Conservation (phyloP, 1,284 basidiomycete genomes). For the Porodaedalea pini region DNA sequence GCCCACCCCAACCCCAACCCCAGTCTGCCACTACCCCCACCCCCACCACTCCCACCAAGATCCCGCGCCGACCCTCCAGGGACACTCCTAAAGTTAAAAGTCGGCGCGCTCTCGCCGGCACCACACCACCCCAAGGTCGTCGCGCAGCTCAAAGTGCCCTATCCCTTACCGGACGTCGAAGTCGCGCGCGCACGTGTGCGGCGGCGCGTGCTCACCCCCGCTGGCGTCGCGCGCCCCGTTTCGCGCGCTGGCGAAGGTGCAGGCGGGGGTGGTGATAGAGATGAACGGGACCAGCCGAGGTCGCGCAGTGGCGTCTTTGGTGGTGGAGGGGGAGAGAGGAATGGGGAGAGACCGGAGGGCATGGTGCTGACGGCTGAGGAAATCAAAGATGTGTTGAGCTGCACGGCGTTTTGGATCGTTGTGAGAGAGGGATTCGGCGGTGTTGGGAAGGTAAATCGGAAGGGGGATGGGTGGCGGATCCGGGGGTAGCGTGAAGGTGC, state of each 20-base stretch:
- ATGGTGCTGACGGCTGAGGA: constrained; percentile 82
- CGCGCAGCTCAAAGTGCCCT: constrained; percentile 85
- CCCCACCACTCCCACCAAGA: too few species aligned
- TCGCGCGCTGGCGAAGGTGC: constrained; percentile 22
- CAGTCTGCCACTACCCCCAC: background rate
- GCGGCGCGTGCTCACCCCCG: constrained; percentile 44
- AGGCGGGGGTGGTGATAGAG: constrained; percentile 7
- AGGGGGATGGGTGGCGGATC: constrained; percentile 75
- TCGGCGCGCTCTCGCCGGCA: constrained; percentile 84
- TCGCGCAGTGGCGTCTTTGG: constrained; percentile 14
- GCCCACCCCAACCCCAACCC: background rate
- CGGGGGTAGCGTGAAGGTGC: constrained; percentile 35
- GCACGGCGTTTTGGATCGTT: constrained; percentile 88
- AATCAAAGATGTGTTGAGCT: constrained; percentile 89
- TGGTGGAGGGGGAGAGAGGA: constrained; percentile 22
- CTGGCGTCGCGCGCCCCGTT: constrained; percentile 41
- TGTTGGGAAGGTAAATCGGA: constrained; percentile 73
- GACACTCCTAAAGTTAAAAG: constrained; percentile 44
- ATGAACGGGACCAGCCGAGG: background rate
- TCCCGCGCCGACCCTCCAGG: background rate
- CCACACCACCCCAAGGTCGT: constrained; percentile 97
- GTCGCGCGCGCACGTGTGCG: constrained; percentile 51
- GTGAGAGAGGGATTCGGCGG: constrained; percentile 92
- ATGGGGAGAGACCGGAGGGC: constrained; percentile 33
- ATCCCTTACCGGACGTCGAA: constrained; percentile 75